Conservation (phyloP, 352 stramenopile genomes). For the Pythium brachiatum region DNA sequence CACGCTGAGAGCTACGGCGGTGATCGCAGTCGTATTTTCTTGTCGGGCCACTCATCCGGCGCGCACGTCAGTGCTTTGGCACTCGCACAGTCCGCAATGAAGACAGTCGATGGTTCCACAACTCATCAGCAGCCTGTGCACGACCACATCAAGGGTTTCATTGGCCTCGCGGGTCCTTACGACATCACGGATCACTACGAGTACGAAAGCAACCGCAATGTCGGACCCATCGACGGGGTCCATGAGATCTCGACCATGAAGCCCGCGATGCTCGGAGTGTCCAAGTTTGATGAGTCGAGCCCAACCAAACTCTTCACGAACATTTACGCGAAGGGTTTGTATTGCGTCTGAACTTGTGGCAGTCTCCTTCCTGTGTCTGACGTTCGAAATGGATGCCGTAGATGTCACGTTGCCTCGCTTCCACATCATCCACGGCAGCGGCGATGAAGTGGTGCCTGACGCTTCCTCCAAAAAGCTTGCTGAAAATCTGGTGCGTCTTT, state of each 20-base stretch:
- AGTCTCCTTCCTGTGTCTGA: too few species aligned
- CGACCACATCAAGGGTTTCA: conserved; percentile 47
- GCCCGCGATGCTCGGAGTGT: conserved; percentile 60
- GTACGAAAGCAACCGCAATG: conserved; percentile 57
- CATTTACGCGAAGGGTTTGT: conserved; percentile 23
- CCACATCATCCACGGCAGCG: conserved; percentile 52
- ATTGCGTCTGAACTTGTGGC: too few species aligned
- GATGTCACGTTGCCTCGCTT: conserved; percentile 45
- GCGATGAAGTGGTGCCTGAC: conserved; percentile 58
- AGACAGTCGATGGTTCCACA: not conserved
- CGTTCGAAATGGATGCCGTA: conserved; percentile 2
- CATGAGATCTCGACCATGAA: conserved; percentile 80
- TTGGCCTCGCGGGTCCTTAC: conserved; percentile 63
- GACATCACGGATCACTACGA: conserved; percentile 76
- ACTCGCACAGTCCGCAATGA: conserved; percentile 52
- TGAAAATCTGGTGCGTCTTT: conserved; percentile 38
- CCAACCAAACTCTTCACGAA: conserved; percentile 40
- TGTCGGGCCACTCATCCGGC: conserved; percentile 65
- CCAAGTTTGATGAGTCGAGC: conserved; percentile 54
- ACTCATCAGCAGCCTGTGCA: not conserved
- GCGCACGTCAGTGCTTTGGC: conserved; percentile 54
- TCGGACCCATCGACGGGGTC: conserved; percentile 48
- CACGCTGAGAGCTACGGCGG: conserved; percentile 49
- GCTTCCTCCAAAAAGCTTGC: conserved; percentile 60
- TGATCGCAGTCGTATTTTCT: conserved; percentile 44